These are phyloP conservation scores for Coemansia umbellata DNA, from an alignment of 192 early-diverging fungal species.

Conservation along the genomic window DNA sequence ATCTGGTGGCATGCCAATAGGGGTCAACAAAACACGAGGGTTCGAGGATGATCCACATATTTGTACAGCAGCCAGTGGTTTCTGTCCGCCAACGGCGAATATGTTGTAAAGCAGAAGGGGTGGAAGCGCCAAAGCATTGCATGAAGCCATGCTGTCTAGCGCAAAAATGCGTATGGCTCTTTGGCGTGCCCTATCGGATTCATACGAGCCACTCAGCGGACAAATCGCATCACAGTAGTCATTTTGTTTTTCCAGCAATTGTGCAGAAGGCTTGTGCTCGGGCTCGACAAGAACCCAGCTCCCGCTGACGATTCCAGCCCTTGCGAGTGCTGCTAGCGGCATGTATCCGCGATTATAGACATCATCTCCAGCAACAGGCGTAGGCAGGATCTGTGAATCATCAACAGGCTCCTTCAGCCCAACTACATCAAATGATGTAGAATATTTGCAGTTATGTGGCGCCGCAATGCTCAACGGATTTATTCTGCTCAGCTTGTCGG, in stretches of 20 bases:
- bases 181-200: too few species aligned
- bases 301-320: conserved; percentile 39
- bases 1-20: conserved; percentile 25
- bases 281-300: conserved; percentile 34
- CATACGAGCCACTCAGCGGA: too few species aligned
- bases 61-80: neutral
- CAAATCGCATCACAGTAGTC: too few species aligned
- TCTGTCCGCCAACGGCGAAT: neutral
- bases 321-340: conserved; percentile 29
- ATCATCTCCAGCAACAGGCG: conserved; percentile 18
- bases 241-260: too few species aligned
- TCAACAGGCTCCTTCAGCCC: conserved; percentile 12
- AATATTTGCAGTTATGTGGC: neutral
- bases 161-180: conserved; percentile 42
- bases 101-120: conserved; percentile 35
- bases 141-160: neutral
- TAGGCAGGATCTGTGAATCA: conserved; percentile 17
- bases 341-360: conserved; percentile 34
- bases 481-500: neutral
- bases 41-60: neutral
- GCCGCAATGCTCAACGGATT: neutral
- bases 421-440: conserved; percentile 6
- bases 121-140: conserved; percentile 23
- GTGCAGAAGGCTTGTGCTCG: neutral
- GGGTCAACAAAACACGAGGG: conserved; percentile 10